phyloP scores from a whole-genome alignment of 805 yeast species.

The Ogataea degrootiae region DNA sequence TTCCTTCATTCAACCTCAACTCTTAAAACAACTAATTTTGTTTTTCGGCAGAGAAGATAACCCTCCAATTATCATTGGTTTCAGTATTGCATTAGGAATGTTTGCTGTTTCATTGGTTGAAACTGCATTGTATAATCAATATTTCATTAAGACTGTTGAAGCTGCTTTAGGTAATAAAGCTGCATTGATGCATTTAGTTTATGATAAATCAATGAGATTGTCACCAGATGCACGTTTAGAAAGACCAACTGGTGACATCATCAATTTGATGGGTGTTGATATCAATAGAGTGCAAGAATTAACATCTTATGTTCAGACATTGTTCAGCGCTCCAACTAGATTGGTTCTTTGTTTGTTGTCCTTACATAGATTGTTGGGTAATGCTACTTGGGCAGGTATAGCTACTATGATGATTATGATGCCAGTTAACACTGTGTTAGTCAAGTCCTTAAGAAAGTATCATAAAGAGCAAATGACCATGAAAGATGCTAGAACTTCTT shows the following conservation, averaged over 20 bases:
- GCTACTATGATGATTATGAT: constrained; percentile 48
- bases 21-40: constrained; percentile 45
- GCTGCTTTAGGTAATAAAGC: constrained; percentile 64
- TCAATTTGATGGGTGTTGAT: constrained; percentile 77
- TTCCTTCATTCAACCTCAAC: constrained; percentile 50
- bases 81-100: constrained; percentile 58
- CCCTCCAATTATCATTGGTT: constrained; percentile 54
- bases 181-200: constrained; percentile 62
- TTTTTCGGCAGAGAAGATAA: constrained; percentile 33
- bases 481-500: constrained; percentile 56
- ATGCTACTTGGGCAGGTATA: constrained; percentile 55
- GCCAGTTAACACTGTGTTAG: constrained; percentile 50
- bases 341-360: constrained; percentile 50
- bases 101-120: constrained; percentile 56
- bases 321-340: constrained; percentile 57
- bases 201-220: constrained; percentile 64
- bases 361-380: constrained; percentile 51
- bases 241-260: constrained; percentile 71
- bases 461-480: constrained; percentile 55
- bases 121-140: constrained; percentile 65
- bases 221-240: constrained; percentile 60
- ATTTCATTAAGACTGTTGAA: constrained; percentile 51
- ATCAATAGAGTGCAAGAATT: constrained; percentile 59
- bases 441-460: constrained; percentile 39
- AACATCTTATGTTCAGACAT: constrained; percentile 46